Base-by-base conservation (phyloP, 225 moss, liverwort and hornwort genomes). In the Lunularia cruciata region DNA sequence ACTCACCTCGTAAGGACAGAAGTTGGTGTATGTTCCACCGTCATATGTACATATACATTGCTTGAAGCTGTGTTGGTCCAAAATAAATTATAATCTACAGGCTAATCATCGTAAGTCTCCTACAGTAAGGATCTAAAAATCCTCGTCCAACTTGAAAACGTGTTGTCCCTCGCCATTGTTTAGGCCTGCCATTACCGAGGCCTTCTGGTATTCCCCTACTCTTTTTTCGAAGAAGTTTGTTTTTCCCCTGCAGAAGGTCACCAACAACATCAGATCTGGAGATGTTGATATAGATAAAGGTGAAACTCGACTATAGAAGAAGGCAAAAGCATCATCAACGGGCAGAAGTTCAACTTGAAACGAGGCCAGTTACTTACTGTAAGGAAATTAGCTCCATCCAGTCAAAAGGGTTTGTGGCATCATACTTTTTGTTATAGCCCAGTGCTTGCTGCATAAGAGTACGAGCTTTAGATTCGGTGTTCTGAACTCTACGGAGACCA, bases 331-430 rank as follows among this genome's bases (percentile, higher is more conserved):
- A 6, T 42, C 12, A 6, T 42, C 42, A 6, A 6, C 12, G 42
- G 8, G 42, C 6, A 42, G 12, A 6, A 6, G 12, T 6, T 6
- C 8, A 16, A 6, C 43, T 16, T 16, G 43, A 16, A 10, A 43
- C 3, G 43, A 16, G 5, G 1, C 16, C 43, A 43, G 42, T 3
- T 0, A 82, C 94, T 63, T 84, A 94, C 95, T 95, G 95, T 38
- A 92, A 68, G 18, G 95, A 92, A 23, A 95, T 92, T 0, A 95
- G 82, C 58, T 95, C 95, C 95, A 91, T 95, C 88, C 91, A 91
- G 47, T 95, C 95, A 43, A 95, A 95, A 0, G 95, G 95, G 60
- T 95, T 95, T 5, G 64, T 77, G 1, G 57, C 79, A 19, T 86
- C 85, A 78, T 84, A 95, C 9, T 53, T 64, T 70, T 91, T 95